These are phyloP conservation scores for Trichoderma lentiforme DNA, from an alignment of 2,329 filamentous ascomycete genomes.

Conservation along the genomic window DNA sequence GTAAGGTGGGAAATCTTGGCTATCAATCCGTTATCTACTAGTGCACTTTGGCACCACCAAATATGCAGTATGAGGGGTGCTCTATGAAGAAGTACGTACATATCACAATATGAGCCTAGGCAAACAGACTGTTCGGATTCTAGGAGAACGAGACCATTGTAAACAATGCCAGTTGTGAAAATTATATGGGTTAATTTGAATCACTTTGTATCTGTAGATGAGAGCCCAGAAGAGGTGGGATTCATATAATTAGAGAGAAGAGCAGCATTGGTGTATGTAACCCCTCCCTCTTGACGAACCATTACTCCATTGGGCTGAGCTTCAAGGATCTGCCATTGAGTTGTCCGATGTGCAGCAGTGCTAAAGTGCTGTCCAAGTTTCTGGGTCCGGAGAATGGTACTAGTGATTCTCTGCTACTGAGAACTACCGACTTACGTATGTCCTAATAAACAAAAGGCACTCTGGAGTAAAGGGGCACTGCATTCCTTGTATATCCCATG, in stretches of 20 bases:
- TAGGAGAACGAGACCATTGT: neutral
- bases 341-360: neutral
- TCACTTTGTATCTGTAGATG: neutral
- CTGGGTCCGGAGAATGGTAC: neutral
- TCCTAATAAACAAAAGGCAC: neutral
- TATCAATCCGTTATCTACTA: constrained; percentile 7
- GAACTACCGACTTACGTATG: neutral
- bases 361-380: neutral
- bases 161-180: neutral
- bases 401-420: neutral
- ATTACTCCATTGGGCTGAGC: neutral
- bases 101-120: neutral
- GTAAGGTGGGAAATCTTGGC: constrained; percentile 3
- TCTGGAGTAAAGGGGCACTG: neutral
- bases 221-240: neutral
- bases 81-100: neutral
- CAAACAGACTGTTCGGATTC: neutral
- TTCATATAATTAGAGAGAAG: neutral
- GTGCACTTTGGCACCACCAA: neutral
- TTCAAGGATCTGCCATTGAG: neutral
- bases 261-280: neutral
- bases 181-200: neutral
- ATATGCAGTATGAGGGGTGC: neutral
- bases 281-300: neutral
- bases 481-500: neutral